These are phyloP conservation scores for Penicillium psychrofluorescens DNA, from an alignment of 495 filamentous ascomycete species.

Conservation along the genomic window DNA sequence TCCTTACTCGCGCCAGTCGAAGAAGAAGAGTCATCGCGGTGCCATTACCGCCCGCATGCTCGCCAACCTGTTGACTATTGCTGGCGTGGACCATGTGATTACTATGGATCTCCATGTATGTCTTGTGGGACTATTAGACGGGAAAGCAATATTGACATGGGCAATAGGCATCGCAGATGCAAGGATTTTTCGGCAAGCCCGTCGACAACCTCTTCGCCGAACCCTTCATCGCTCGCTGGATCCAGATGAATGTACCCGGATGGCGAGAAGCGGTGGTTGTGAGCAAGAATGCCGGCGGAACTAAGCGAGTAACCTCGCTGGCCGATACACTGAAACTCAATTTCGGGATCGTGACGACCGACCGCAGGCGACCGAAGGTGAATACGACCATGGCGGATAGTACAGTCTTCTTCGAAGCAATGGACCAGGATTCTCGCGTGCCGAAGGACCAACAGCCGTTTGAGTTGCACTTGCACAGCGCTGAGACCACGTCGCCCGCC, in stretches of 20 bases:
- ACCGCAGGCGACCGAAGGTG: conserved; percentile 58
- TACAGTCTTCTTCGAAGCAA: conserved; percentile 44
- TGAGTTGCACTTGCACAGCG: conserved; percentile 20
- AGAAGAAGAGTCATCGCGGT: conserved; percentile 96
- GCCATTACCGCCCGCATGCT: conserved; percentile 96
- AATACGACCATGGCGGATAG: conserved; percentile 61
- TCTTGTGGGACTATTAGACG: conserved; percentile 7
- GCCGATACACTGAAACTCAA: conserved; percentile 95
- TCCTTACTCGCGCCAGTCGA: conserved; percentile 96
- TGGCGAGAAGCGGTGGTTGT: conserved; percentile 94
- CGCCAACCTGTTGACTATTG: conserved; percentile 86
- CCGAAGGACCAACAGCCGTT: conserved; percentile 26
- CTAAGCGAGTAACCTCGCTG: conserved; percentile 93
- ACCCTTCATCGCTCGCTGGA: conserved; percentile 93
- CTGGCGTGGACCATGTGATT: conserved; percentile 94
- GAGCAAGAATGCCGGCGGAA: conserved; percentile 95
- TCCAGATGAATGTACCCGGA: conserved; percentile 72
- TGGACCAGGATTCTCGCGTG: conserved; percentile 24
- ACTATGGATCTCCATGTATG: conserved; percentile 88
- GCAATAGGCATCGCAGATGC: conserved; percentile 79
- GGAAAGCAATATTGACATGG: conserved; percentile 11
- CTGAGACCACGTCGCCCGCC: conserved; percentile 10
- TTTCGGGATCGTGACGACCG: conserved; percentile 95
- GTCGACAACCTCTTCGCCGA: conserved; percentile 97
- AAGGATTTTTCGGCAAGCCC: conserved; percentile 96